Evolutionary conservation across 495 filamentous ascomycete species (phyloP), one percentile per base, ranked within the genome.

Genomic region (Chaetomium cochliodes): DNA sequence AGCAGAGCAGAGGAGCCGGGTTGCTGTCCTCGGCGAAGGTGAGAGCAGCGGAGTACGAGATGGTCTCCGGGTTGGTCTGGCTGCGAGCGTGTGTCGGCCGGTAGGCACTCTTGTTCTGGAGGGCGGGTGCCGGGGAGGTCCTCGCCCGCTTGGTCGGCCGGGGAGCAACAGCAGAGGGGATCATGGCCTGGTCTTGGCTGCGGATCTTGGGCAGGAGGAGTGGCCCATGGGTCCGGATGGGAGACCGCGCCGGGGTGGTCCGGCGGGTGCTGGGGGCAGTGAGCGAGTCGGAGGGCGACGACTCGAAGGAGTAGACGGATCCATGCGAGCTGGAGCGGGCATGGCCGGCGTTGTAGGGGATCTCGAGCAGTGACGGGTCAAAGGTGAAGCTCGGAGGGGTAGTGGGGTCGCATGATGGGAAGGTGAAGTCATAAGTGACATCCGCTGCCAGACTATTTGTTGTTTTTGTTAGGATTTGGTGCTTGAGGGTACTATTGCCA

Each of bases 141-240:
- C 73, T 75, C 49, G 72, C 69, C 58, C 79, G 77, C 73, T 81
- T 80, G 39, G 75, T 68, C 25, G 76, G 69, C 49, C 72, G 72
- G 23, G 72, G 67, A 47, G 66, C 58, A 23, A 67, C 59, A 12
- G 58, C 60, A 30, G 69, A 64, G 28, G 76, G 74, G 44, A 70
- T 72, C 64, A 92, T 84, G 58, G 86, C 80, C 78, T 93, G 88
- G 78, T 96, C 92, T 74, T 96, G 91, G 64, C 85, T 85, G 54
- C 92, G 85, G 77, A 96, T 91, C 81, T 90, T 93, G 63, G 93
- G 93, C 30, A 97, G 82, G 58, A 97, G 83, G 30, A 90, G 79
- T 41, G 92, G 91, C 15, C 91, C 92, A 80, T 90, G 86, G 42
- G 92, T 88, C 26, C 88, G 82, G 68, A 92, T 86, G 60, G 92